Base-by-base conservation (phyloP, 1,139 yeast genomes). In the Geotrichum bryndzae region DNA sequence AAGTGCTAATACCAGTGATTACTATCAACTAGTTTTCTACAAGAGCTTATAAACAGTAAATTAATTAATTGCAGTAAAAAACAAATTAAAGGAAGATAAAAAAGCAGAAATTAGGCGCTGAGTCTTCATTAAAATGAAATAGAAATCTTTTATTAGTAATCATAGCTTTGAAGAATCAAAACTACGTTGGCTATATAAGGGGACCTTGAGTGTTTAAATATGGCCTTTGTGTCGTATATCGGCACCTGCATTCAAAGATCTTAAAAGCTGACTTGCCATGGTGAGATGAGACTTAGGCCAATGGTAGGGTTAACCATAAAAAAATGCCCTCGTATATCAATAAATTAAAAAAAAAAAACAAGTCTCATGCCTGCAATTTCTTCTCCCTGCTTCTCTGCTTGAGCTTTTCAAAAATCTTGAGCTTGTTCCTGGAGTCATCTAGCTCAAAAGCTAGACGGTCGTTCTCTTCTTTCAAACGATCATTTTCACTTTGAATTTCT, bases 361-460 rank as follows among this genome's bases (percentile, higher is more conserved):
- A 13, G 46, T 41, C 46, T 41, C 3, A 41, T 3, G 46, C 46
- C 13, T 41, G 15, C 2, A 22, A 13, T 13, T 45, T 23, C 11
- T 55, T 31, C 45, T 55, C 29, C 22, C 27, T 27, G 45, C 46
- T 55, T 48, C 29, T 55, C 33, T 46, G 33, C 45, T 46, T 55
- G 25, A 55, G 18, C 22, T 48, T 55, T 7, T 55, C 57, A 23
- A 55, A n/a, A 13, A 29, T 23, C 29, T 31, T 48, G 10, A 55
- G 31, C 29, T 48, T 46, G 38, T 23, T n/a, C 6, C 29, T 45
- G 29, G 57, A 51, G 4, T 18, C 25, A 23, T 55, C 57, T 13
- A 55, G 46, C n/a, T 45, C 57, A 25, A 48, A 27, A 11, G 29
- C 33, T 6, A 55, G 23, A 23, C 31, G 31, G 4, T 55, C 57